Conservation (phyloP, 768 basidiomycete genomes). For the Hygrocybe coccinea region DNA sequence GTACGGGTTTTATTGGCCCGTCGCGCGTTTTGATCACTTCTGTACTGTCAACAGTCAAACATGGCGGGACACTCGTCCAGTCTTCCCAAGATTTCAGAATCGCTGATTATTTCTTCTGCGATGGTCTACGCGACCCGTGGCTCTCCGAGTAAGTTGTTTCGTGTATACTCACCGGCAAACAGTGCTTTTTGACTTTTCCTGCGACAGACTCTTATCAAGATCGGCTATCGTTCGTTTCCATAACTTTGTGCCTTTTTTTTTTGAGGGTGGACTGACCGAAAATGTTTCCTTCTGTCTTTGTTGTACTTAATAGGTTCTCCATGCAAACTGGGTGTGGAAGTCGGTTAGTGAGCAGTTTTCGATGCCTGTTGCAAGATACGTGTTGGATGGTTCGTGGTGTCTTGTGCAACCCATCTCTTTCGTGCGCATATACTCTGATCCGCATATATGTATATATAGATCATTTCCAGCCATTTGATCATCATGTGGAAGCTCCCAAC, state of each 20-base stretch:
- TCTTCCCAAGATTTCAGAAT: constrained; percentile 7
- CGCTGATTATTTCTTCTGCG: constrained; percentile 9
- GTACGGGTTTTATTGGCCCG: neutral
- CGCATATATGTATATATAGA: neutral
- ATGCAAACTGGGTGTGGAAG: constrained; percentile 9
- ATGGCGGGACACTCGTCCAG: constrained; percentile 8
- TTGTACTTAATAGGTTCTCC: constrained; percentile 3
- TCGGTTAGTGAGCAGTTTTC: constrained; percentile 5
- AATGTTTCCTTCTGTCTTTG: no score
- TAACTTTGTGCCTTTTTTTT: no score
- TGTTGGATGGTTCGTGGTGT: constrained; percentile 13
- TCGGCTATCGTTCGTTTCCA: neutral
- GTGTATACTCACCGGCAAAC: neutral
- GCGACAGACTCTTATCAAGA: neutral
- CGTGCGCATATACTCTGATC: neutral
- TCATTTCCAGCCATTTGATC: neutral
- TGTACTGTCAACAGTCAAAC: constrained; percentile 1
- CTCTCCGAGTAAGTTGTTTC: constrained; percentile 2
- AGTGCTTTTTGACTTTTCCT: neutral
- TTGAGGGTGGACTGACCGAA: no score
- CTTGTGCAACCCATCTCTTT: neutral
- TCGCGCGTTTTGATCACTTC: no score
- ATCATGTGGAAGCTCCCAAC: neutral
- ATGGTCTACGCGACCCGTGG: constrained; percentile 9
- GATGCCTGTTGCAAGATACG: constrained; percentile 6